These are phyloP conservation scores for Musa beccarii DNA, from an alignment of 176 grass and related monocot species.

Conservation along the genomic window DNA sequence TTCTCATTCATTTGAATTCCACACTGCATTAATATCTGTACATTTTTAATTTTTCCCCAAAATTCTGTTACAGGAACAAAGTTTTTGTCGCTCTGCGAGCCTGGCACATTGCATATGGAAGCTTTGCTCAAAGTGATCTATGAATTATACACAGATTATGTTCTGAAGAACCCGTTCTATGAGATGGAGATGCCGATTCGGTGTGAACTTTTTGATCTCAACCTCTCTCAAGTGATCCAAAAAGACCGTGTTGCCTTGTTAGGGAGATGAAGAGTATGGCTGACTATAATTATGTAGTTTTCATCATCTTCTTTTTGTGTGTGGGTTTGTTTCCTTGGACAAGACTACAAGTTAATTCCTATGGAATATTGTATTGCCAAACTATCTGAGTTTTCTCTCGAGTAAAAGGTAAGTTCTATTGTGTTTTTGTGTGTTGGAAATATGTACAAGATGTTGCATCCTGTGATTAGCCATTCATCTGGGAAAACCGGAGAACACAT, in stretches of 20 bases:
- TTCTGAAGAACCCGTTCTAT: conserved; percentile 94
- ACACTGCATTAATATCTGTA: conserved; percentile 10
- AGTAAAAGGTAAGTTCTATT: too few species aligned
- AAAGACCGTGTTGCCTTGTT: conserved; percentile 72
- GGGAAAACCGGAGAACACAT: too few species aligned
- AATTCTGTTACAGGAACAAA: conserved; percentile 54
- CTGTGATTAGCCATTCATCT: too few species aligned
- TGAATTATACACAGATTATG: conserved; percentile 85
- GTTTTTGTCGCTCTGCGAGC: conserved; percentile 88
- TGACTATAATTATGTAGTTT: too few species aligned
- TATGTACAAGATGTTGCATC: too few species aligned
- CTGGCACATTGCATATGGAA: conserved; percentile 61
- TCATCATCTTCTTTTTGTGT: too few species aligned
- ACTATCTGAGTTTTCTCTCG: too few species aligned
- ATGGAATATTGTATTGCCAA: too few species aligned
- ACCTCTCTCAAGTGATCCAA: conserved; percentile 78
- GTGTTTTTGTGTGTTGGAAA: too few species aligned
- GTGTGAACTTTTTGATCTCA: conserved; percentile 90
- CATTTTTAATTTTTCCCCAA: background rate
- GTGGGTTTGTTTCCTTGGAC: too few species aligned
- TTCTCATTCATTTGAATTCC: background rate
- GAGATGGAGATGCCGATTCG: conserved; percentile 99
- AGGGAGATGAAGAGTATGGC: conserved; percentile 34
- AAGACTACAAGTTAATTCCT: too few species aligned
- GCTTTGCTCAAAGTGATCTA: conserved; percentile 67